phyloP scores from a whole-genome alignment of 306 rosid genomes.

The Dicorynia guianensis region DNA sequence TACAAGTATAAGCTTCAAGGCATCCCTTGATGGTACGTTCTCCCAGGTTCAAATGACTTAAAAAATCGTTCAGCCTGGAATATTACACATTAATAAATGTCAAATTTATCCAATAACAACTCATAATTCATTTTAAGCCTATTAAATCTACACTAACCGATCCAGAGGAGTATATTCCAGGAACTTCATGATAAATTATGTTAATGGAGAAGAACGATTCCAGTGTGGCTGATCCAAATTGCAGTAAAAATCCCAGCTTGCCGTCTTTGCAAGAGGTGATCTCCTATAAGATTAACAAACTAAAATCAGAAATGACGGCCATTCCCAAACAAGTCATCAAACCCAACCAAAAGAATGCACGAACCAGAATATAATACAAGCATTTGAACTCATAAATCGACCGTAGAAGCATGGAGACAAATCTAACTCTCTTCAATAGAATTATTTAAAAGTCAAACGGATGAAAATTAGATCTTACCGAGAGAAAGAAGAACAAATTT shows the following conservation, averaged over 20 bases:
- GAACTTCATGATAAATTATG: slow-evolving; percentile 69
- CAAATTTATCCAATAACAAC: slow-evolving; percentile 1
- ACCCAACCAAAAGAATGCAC: background rate
- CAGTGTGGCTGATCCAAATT: slow-evolving; percentile 11
- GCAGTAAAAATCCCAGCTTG: slow-evolving; percentile 17
- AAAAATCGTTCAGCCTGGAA: slow-evolving; percentile 76
- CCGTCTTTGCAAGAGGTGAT: slow-evolving; percentile 8
- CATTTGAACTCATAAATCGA: background rate
- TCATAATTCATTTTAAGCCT: slow-evolving; percentile 20
- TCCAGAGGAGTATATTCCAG: slow-evolving; percentile 85
- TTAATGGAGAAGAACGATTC: background rate
- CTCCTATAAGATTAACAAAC: slow-evolving; percentile 26
- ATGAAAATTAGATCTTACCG: slow-evolving; percentile 43
- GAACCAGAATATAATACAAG: background rate
- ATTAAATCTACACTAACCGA: slow-evolving; percentile 56
- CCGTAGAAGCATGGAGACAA: background rate
- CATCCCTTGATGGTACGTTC: slow-evolving; percentile 89
- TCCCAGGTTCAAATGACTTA: slow-evolving; percentile 80
- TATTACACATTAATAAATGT: background rate
- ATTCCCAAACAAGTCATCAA: background rate
- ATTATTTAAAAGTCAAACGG: background rate
- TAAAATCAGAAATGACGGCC: background rate
- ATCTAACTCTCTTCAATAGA: background rate
- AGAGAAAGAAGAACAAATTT: background rate
- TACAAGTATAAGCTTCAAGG: slow-evolving; percentile 96